A percentile compares a stretch with the other conserved stretches of the same genome.
Evolutionary conservation across 1,284 basidiomycete species (phyloP).

Genomic region (Golubevia sp.): DNA sequence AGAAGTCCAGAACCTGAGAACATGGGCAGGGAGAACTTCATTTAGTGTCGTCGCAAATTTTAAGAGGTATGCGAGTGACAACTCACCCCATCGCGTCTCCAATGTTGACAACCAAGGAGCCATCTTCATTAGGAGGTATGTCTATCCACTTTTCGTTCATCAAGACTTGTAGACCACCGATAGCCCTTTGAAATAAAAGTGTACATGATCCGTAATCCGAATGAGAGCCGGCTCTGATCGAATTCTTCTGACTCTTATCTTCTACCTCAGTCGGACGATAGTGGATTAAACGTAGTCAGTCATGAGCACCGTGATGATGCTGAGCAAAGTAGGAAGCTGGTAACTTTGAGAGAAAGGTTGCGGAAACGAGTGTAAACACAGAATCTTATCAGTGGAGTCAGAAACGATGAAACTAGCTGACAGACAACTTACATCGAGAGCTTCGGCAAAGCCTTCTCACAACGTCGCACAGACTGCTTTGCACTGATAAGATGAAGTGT

Average conservation of each 20-base stretch:
- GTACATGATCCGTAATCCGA: constrained; percentile 81
- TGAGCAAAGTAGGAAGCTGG: constrained; percentile 2
- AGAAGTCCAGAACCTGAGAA: constrained; percentile 31
- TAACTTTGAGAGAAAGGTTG: constrained; percentile 13
- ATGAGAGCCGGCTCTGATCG: constrained; percentile 42
- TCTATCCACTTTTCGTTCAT: constrained; percentile 67
- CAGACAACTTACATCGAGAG: constrained; percentile 18
- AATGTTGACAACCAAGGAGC: constrained; percentile 80
- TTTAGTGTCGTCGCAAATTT: background rate
- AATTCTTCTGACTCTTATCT: background rate
- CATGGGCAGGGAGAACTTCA: background rate
- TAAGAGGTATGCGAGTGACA: too few species aligned
- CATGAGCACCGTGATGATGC: constrained; percentile 27
- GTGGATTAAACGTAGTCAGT: constrained; percentile 42
- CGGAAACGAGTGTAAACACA: background rate
- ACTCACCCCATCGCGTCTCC: constrained; percentile 71
- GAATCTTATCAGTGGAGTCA: background rate
- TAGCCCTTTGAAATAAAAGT: constrained; percentile 80
- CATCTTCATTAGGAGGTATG: constrained; percentile 66
- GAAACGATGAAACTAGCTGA: too few species aligned
- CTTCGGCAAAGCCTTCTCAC: constrained; percentile 29
- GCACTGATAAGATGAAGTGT: constrained; percentile 14
- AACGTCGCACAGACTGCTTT: constrained; percentile 22
- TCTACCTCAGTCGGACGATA: constrained; percentile 30
- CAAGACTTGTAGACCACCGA: constrained; percentile 78